Percentiles rank a stretch among this genome's conserved stretches.
phyloP scores from a whole-genome alignment of 257 asterid genomes.

The Gentiana dahurica region DNA sequence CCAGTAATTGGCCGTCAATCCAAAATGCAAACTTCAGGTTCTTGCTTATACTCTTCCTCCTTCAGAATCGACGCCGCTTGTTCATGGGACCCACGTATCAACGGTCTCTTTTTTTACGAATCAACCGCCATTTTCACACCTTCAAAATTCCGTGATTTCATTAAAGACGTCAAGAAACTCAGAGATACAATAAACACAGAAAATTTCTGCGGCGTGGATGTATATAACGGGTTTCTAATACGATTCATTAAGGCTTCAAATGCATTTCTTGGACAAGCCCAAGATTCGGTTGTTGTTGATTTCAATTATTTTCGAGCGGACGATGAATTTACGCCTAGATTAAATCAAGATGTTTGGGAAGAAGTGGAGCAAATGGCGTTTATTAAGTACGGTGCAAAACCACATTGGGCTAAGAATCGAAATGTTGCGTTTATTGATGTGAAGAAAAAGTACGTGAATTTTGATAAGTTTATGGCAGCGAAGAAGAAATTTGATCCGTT shows the following conservation, averaged over 20 bases:
- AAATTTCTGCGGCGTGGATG: slow-evolving; percentile 63
- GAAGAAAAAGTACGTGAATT: slow-evolving; percentile 33
- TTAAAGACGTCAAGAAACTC: slow-evolving; percentile 41
- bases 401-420: slow-evolving; percentile 89
- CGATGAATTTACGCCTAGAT: slow-evolving; percentile 38
- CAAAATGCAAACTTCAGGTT: slow-evolving; percentile 74
- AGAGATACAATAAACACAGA: slow-evolving; percentile 36
- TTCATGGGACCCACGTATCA: slow-evolving; percentile 71
- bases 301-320: slow-evolving; percentile 60
- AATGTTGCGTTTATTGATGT: slow-evolving; percentile 41
- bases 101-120: slow-evolving; percentile 61
- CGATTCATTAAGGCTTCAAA: slow-evolving; percentile 49
- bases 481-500: slow-evolving; percentile 41
- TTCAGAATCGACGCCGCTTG: slow-evolving; percentile 26
- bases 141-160: slow-evolving; percentile 26
- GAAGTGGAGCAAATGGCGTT: slow-evolving; percentile 89
- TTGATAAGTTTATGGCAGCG: slow-evolving; percentile 33
- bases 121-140: slow-evolving; percentile 50
- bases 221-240: slow-evolving; percentile 64
- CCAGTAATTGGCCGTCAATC: slow-evolving; percentile 74
- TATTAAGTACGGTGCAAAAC: slow-evolving; percentile 48
- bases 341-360: slow-evolving; percentile 62
- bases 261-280: slow-evolving; percentile 53
- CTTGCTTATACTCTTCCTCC: slow-evolving; percentile 58
- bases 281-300: slow-evolving; percentile 53